Conservation (phyloP, 106 monocot genomes). For the Platanthera zijinensis region DNA sequence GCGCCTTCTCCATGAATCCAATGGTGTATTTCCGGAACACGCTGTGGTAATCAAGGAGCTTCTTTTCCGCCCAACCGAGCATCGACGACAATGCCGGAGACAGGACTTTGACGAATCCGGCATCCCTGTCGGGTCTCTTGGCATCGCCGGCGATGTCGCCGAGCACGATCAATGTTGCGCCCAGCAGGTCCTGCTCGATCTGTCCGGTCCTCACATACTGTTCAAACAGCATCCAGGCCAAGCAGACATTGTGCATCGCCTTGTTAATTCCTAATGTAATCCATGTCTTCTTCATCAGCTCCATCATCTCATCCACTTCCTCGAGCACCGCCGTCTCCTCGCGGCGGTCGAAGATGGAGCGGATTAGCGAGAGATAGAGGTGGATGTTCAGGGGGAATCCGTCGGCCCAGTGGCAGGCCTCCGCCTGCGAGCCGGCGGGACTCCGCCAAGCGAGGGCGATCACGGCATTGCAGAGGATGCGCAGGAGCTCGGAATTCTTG, state of each 20-base stretch:
- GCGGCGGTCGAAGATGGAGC: constrained; percentile 25
- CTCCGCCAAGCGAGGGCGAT: constrained; percentile 23
- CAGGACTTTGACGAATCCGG: constrained; percentile 19
- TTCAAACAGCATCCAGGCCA: constrained; percentile 47
- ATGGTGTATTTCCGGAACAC: constrained; percentile 23
- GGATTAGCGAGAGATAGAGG: constrained; percentile 32
- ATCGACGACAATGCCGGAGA: constrained; percentile 27
- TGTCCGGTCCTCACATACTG: constrained; percentile 39
- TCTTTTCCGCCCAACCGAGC: constrained; percentile 48
- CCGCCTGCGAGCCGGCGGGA: not conserved
- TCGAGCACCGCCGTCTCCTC: constrained; percentile 35
- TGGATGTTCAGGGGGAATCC: constrained; percentile 40
- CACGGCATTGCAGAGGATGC: constrained; percentile 16
- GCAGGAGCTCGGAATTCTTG: constrained; percentile 34
- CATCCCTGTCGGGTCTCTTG: constrained; percentile 25
- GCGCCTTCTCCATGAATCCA: constrained; percentile 42
- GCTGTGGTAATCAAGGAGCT: constrained; percentile 43
- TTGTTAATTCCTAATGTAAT: constrained; percentile 26
- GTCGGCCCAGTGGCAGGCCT: constrained; percentile 43
- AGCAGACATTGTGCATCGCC: constrained; percentile 43
- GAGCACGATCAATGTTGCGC: constrained; percentile 24
- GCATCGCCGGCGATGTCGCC: constrained; percentile 35
- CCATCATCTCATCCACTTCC: constrained; percentile 42
- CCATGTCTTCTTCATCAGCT: constrained; percentile 53
- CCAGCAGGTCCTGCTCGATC: constrained; percentile 33